Base-by-base conservation (phyloP, 306 rosid species). In the Vigna radiata region DNA sequence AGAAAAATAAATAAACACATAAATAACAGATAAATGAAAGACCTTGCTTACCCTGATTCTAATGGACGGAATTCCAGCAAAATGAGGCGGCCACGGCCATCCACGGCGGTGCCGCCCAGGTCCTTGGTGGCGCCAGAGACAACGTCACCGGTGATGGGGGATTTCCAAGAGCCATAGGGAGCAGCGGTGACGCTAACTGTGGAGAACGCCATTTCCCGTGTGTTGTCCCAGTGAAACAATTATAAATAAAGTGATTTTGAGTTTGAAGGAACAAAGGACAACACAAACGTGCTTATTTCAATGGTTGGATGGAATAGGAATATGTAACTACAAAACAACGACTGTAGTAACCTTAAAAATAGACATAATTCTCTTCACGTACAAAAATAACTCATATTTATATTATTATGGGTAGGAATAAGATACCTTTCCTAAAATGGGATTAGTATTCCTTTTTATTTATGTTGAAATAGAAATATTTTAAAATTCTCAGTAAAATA, bases 141-240 rank as follows among this genome's bases (percentile, higher is more conserved):
- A 54, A 83, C 89, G 14, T 95, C 98, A 47, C 96, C 86, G 39
- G 98, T 89, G 86, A 95, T 84, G 5, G 97, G 94, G 11, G 99
- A 95, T 67, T 85, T 89, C 99, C 99, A 92, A 2, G 99, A 87
- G 36, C 99, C 99, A 59, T 89, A 95, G 0, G 97, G 97, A 18
- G 96, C 90, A 14, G 84, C 25, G 60, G 68, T 53, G 76, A 41
- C 5, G 4, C 80, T 72, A 15, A 48, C 27, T 11, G 71, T 79
- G 5, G 68, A 53, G 50, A 91, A 78, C 70, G 94, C 73, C 96
- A 90, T 91, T 55, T 6, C 43, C 29, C 13, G 75, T 19, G 12
- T 68, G 61, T 7, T 19, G 29, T 54, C 19, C 0, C 15, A 54
- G 2, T 18, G 9, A 9, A 53, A 43, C 13, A 41, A 41, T 41